Evolutionary conservation across 176 grass and related monocot species (phyloP), one percentile per base, ranked within the genome.

Genomic region (Triticum monococcum): DNA sequence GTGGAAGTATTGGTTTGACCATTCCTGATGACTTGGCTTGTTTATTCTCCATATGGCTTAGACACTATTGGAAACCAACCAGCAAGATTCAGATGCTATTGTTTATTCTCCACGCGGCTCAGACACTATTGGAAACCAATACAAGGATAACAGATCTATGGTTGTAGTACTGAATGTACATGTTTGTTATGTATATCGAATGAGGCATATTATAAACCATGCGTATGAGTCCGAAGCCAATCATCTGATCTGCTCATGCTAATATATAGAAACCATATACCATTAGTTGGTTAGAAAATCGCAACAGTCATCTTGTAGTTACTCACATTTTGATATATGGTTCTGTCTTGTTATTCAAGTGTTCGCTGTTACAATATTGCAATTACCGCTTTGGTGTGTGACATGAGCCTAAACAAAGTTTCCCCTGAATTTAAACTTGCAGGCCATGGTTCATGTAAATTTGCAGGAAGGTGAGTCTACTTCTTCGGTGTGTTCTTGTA

Each of bases 381-480:
- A 26, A 24, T 59, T 61, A 16, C 12, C 31, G 33, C 16, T 43
- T 63, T 45, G 76, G 25, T 74, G 25, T 76, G 13, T 64, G 52
- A 64, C 14, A 87, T 30, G 48, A 62, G 60, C 65, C 64, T 88
- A 31, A 81, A 50, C 26, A 54, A 64, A 35, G 37, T 68, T 65
- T 60, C 11, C n/a, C 36, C 32, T 26, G 75, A 33, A 91, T 41
- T 90, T 48, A 59, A 38, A 81, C 33, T 83, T 91, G 82, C 87
- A 98, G 97, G 97, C 67, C 85, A 96, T 82, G 97, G 97, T 81
- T 88, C 92, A 72, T 99, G 97, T 68, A 87, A 91, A 71, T 99
- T 99, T 48, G 89, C 90, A 13, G 97, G 97, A 96, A 99, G 97
- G 97, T 96, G 64, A 91, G 86, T 87, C 41, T 52, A 3, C 79